phyloP scores from a whole-genome alignment of 768 basidiomycete genomes.

The Lepiota venenata region DNA sequence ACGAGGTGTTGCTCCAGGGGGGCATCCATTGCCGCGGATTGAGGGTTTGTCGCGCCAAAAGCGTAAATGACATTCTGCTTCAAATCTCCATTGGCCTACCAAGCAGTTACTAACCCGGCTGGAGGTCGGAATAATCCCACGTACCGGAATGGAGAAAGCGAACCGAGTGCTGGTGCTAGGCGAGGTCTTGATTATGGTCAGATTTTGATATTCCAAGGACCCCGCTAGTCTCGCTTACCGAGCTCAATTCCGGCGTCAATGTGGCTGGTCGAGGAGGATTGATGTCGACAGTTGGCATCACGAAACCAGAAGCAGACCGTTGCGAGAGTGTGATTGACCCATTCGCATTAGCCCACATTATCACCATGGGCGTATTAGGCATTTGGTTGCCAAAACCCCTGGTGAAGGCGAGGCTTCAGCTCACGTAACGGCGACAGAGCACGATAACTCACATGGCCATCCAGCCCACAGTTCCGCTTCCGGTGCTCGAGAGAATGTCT shows the following conservation, averaged over 20 bases:
- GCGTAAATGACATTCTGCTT: slow-evolving; percentile 56
- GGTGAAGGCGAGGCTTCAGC: not conserved
- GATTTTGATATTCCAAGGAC: not conserved
- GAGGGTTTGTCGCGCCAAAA: slow-evolving; percentile 46
- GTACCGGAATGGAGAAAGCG: slow-evolving; percentile 48
- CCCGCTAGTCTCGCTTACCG: slow-evolving; percentile 26
- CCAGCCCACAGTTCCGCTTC: slow-evolving; percentile 42
- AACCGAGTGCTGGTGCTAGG: slow-evolving; percentile 39
- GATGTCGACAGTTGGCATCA: slow-evolving; percentile 53
- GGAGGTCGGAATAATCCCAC: slow-evolving; percentile 16
- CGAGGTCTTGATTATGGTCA: slow-evolving; percentile 28
- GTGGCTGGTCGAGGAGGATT: slow-evolving; percentile 52
- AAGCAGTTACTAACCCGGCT: not conserved
- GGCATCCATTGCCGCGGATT: slow-evolving; percentile 41
- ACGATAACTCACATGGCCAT: slow-evolving; percentile 52
- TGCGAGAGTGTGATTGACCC: slow-evolving; percentile 66
- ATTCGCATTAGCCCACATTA: slow-evolving; percentile 67
- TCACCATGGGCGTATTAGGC: slow-evolving; percentile 63
- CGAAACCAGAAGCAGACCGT: slow-evolving; percentile 45
- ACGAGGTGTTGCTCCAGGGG: slow-evolving; percentile 44
- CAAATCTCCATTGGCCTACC: slow-evolving; percentile 39
- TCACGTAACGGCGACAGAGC: not conserved
- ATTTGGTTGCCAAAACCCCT: slow-evolving; percentile 61
- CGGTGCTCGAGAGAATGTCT: slow-evolving; percentile 50
- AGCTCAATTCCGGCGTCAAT: slow-evolving; percentile 29